phyloP scores from a whole-genome alignment of 495 filamentous ascomycete species.

The Darksidea phi region DNA sequence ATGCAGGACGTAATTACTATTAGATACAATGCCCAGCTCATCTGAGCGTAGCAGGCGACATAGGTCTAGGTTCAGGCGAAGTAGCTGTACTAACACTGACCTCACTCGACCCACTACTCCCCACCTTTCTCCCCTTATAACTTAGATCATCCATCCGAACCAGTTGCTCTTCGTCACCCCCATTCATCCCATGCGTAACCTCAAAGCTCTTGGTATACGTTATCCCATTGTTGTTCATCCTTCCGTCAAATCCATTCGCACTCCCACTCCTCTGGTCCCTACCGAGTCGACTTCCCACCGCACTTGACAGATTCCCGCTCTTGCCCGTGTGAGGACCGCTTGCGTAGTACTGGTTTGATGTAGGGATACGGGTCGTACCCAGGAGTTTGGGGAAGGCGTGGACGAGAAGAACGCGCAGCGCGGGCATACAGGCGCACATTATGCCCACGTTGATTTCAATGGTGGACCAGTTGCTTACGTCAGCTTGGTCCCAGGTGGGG shows the following conservation, averaged over 20 bases:
- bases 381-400: slow-evolving; percentile 26
- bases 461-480: slow-evolving; percentile 32
- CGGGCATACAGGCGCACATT: slow-evolving; percentile 44
- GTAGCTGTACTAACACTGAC: neutral
- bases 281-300: neutral
- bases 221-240: neutral
- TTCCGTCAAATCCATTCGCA: neutral
- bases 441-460: slow-evolving; percentile 43
- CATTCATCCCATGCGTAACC: slow-evolving; percentile 2
- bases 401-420: slow-evolving; percentile 30
- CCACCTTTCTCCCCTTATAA: slow-evolving; percentile 10
- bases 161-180: slow-evolving; percentile 14
- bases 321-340: neutral
- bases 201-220: slow-evolving; percentile 25
- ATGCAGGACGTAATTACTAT: too few relatives aligned
- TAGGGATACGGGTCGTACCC: slow-evolving; percentile 5
- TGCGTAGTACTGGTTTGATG: slow-evolving; percentile 9
- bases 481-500: slow-evolving; percentile 36
- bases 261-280: neutral
- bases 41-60: neutral
- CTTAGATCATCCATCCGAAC: slow-evolving; percentile 21
- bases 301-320: neutral
- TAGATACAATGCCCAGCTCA: too few relatives aligned
- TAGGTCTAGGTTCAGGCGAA: neutral
- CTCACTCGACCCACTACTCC: slow-evolving; percentile 14